Conservation (phyloP, 2,329 filamentous ascomycete species). For the Pseudogymnoascus destructans region DNA sequence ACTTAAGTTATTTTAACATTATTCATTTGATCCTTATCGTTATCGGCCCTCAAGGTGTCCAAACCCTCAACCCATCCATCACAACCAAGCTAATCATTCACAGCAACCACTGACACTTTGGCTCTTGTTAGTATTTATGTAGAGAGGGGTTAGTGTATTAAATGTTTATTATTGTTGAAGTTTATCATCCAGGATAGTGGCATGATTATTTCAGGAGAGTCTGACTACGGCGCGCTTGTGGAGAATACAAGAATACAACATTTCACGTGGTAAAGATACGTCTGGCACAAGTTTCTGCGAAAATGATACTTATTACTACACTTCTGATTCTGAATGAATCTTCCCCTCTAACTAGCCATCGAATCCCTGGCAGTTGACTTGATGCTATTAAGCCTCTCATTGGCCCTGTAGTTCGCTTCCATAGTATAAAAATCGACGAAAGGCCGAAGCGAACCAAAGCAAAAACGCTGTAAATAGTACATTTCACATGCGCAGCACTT, state of each 20-base stretch:
- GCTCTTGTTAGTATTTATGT: background rate
- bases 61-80: background rate
- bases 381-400: background rate
- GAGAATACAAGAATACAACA: background rate
- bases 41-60: background rate
- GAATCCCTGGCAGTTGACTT: background rate
- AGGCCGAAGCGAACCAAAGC: constrained; percentile 5
- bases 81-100: background rate
- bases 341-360: background rate
- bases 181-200: background rate
- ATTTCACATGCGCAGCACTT: constrained; percentile 1
- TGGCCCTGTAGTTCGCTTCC: background rate
- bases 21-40: background rate
- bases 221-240: background rate
- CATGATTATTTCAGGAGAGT: background rate
- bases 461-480: background rate
- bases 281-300: background rate
- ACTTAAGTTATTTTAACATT: background rate
- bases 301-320: constrained; percentile 3
- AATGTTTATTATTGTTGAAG: background rate
- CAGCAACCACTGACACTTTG: background rate
- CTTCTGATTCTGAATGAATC: background rate
- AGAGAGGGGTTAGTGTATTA: background rate
- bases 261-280: background rate
- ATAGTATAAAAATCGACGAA: background rate